Base-by-base conservation (phyloP, 306 rosid species). In the Sophora flavescens region DNA sequence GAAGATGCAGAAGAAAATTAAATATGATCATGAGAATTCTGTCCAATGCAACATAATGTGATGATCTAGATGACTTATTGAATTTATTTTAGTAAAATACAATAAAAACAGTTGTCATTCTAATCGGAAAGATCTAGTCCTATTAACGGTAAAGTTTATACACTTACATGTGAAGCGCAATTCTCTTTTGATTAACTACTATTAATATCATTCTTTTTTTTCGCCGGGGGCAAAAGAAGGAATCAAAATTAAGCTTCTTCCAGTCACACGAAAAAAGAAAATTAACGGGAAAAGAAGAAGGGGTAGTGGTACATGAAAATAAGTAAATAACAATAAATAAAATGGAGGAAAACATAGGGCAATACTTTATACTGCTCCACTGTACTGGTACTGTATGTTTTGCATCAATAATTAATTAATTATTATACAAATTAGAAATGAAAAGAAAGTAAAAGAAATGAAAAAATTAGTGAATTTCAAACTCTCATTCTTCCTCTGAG, bases 341-440 rank as follows among this genome's bases (percentile, higher is more conserved):
- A 1, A 15, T 36, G 58, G 15, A 63, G 28, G 48, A 32, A 56
- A 26, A 57, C 1, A 58, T 35, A 68, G 22, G 63, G 35, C n/a
- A 36, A 62, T 11, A n/a, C n/a, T n/a, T n/a, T n/a, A n/a, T n/a
- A 13, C 38, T 26, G 45, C 59, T 74, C 54, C 78, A 69, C 75
- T 86, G 78, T 84, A 86, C 85, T 70, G 80, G 79, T 76, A 78
- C 81, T 77, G 50, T 82, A 80, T 33, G 8, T 14, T 57, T 14
- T 26, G 70, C 62, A 66, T n/a, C 15, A 52, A 18, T 76, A 73
- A 74, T 72, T 68, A 76, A 86, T 75, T 74, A 78, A 30, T 30
- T 1, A 81, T 86, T 81, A 80, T 85, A 89, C 80, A 86, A 56
- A 80, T 64, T 72, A 78, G 74, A 81, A 68, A 70, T 73, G 30